Evolutionary conservation across 169 alveolate species (phyloP), one percentile per base, ranked within the genome.

Genomic region (Plasmodium vivax): DNA sequence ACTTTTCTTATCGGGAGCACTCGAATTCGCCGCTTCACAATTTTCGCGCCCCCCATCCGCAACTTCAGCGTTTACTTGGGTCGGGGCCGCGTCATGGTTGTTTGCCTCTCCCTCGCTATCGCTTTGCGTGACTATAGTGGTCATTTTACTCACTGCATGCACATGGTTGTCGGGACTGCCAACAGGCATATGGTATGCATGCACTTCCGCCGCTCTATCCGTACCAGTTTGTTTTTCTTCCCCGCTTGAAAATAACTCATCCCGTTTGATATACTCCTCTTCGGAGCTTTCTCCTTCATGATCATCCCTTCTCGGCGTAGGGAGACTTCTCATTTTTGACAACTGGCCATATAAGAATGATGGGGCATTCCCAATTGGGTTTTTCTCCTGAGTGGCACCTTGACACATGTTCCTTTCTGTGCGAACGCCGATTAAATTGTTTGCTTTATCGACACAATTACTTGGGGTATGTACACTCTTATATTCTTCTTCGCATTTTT

Each of bases 401-500:
- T 32, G 36, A 75, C 30, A 27, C 41, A 32, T n/a, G 9, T 85
- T 51, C 62, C n/a, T 47, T 54, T 54, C 79, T 73, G 62, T 47
- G 56, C 58, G 74, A 51, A 14, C 38, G 19, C 5, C 27, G 54
- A 8, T 68, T 27, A 72, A 30, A 19, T 58, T 30, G 38, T 23
- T 47, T 14, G 80, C 19, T 72, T 85, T 32, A 27, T 85, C 80
- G 36, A 19, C 19, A 58, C 56, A 62, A 80, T 38, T 8, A 80
- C 73, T 56, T 68, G n/a, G 41, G 71, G 56, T n/a, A 80, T 79
- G 12, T 56, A 54, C 47, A 58, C 80, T 77, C 6, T 80, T 80
- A 88, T 68, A 88, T n/a, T 88, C 91, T 80, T 74, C 84, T 34
- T 79, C 47, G 38, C 82, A 88, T 14, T 85, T 58, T 51, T 85